Evolutionary conservation across 495 filamentous ascomycete genomes (phyloP), one percentile per base, ranked within the genome.

Genomic region (Penicillium malachiteum): DNA sequence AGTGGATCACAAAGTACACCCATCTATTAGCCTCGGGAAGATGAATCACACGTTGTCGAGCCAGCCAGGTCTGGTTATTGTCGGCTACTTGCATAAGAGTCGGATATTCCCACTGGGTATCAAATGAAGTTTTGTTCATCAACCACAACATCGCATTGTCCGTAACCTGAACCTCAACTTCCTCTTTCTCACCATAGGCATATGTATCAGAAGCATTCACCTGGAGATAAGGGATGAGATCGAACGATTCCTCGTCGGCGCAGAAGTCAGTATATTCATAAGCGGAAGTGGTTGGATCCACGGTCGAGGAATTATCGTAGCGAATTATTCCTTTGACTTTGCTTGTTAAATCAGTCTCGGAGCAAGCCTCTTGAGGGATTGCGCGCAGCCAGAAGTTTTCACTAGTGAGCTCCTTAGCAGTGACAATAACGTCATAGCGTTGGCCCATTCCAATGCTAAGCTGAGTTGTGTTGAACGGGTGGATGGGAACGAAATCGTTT

Each of bases 341-440:
- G 18, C 76, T 67, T 1, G 63, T 56, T 40, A 63, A 77, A 21
- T 62, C 66, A 18, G 77, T 79, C 11, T 70, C 58, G 31, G 75
- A 66, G 40, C 79, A 83, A 9, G 70, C 67, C 3, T 58, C 48
- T 64, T 84, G 82, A 0, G 82, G 78, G 34, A 82, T 79, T 11
- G 82, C 75, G 17, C 84, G 80, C 46, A 88, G 73, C 88, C 88
- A 91, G 71, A 85, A 90, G 63, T 82, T 81, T 7, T 67, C 54
- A 16, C 59, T 54, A 9, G 50, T 30, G 17, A 30, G 33, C 0
- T 57, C 59, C 50, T 78, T 74, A 12, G 86, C 87, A 39, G 81
- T 79, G 46, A 91, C 81, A 56, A 88, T 81, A 16, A 91, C 75
- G 56, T 90, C 81, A 68, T 87, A 87, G 35, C 88, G 78, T 71